phyloP scores from a whole-genome alignment of 176 grass and related monocot species.

The Tuctoria greenei region DNA sequence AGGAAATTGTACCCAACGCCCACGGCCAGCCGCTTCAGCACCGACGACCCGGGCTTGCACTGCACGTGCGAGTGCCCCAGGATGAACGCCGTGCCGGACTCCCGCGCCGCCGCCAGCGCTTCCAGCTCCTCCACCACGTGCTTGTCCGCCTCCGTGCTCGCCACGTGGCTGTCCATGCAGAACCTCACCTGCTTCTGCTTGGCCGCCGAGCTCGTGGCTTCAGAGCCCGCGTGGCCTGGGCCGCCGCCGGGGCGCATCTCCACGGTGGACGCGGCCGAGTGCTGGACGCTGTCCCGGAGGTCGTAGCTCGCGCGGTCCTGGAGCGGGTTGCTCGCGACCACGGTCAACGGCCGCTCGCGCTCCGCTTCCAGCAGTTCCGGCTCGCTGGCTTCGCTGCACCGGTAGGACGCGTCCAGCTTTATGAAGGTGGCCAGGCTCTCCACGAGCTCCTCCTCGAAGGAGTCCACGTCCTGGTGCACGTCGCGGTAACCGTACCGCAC shows the following conservation, averaged over 20 bases:
- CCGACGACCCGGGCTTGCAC: slow-evolving; percentile 74
- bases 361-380: background rate
- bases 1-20: slow-evolving; percentile 90
- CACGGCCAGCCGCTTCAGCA: slow-evolving; percentile 70
- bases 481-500: slow-evolving; percentile 96
- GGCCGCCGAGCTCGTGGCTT: background rate
- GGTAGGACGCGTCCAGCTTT: slow-evolving; percentile 49
- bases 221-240: too few relatives aligned
- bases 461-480: slow-evolving; percentile 93
- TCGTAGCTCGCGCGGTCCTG: slow-evolving; percentile 34
- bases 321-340: slow-evolving; percentile 54
- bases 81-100: slow-evolving; percentile 87
- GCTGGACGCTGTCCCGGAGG: slow-evolving; percentile 43
- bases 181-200: slow-evolving; percentile 67
- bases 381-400: slow-evolving; percentile 34
- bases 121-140: slow-evolving; percentile 64
- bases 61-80: slow-evolving; percentile 88
- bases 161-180: slow-evolving; percentile 56
- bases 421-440: slow-evolving; percentile 81
- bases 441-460: slow-evolving; percentile 77
- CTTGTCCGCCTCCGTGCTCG: slow-evolving; percentile 47
- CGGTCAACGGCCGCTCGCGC: slow-evolving; percentile 48
- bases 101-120: slow-evolving; percentile 57
- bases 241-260: slow-evolving; percentile 11
- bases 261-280: slow-evolving; percentile 34